phyloP scores from a whole-genome alignment of 2,329 filamentous ascomycete species.

The Phyllosticta citribraziliensis region DNA sequence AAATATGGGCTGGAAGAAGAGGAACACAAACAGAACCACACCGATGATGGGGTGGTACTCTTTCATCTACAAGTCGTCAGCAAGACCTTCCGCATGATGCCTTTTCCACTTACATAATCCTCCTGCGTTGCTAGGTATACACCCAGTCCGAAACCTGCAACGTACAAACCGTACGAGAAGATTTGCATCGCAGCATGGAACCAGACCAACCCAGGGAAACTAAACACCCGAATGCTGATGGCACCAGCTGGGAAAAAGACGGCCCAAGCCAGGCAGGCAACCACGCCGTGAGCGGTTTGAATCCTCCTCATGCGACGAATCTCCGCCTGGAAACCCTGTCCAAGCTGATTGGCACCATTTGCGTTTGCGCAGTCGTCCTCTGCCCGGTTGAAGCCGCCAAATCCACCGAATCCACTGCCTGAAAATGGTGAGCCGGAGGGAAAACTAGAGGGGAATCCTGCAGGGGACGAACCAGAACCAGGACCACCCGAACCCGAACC shows the following conservation, averaged over 20 bases:
- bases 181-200: slow-evolving; percentile 39
- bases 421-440: slow-evolving; percentile 1
- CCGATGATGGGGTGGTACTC: slow-evolving; percentile 43
- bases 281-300: slow-evolving; percentile 33
- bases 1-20: slow-evolving; percentile 45
- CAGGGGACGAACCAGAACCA: slow-evolving; percentile 4
- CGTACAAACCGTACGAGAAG: slow-evolving; percentile 37
- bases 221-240: slow-evolving; percentile 34
- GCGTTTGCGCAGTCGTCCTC: not conserved
- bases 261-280: slow-evolving; percentile 36
- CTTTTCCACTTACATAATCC: slow-evolving; percentile 18
- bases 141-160: slow-evolving; percentile 42
- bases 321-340: not conserved
- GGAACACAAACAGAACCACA: slow-evolving; percentile 34
- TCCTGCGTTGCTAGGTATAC: slow-evolving; percentile 37
- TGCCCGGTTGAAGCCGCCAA: not conserved
- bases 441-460: not conserved
- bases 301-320: slow-evolving; percentile 17
- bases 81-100: slow-evolving; percentile 8
- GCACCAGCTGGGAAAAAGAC: slow-evolving; percentile 36
- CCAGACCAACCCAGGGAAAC: slow-evolving; percentile 34
- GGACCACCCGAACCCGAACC: not conserved
- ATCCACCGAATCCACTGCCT: not conserved
- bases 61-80: slow-evolving; percentile 21
- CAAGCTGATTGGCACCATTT: not conserved